Percentiles rank a stretch among this genome's conserved stretches.
These are phyloP conservation scores for Hygrophorus pudorinus DNA, from an alignment of 768 basidiomycete species.

Conservation along the genomic window DNA sequence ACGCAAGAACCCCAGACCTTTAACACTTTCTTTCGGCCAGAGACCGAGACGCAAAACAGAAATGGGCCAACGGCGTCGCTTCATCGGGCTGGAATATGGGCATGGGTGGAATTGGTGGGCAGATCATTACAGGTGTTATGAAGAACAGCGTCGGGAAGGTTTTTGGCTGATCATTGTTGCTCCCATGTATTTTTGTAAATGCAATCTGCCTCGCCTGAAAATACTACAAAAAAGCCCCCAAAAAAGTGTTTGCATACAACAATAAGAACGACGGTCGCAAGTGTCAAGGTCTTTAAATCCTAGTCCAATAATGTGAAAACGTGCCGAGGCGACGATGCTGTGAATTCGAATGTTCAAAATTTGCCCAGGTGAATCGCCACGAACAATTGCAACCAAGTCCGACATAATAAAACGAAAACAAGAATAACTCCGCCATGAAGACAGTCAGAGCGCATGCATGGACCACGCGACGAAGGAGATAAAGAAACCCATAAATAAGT, in stretches of 20 bases:
- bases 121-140: constrained; percentile 72
- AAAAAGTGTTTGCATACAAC: no score
- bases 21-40: constrained; percentile 23
- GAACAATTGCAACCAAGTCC: no score
- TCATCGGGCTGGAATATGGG: constrained; percentile 65
- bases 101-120: constrained; percentile 76
- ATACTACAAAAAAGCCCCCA: no score
- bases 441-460: no score
- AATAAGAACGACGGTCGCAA: no score
- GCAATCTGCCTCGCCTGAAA: not conserved
- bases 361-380: no score
- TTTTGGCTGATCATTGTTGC: constrained; percentile 38
- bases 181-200: constrained; percentile 3
- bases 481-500: not conserved
- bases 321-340: not conserved
- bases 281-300: not conserved
- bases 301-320: not conserved
- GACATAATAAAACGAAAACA: not conserved
- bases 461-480: no score
- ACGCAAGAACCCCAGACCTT: constrained; percentile 3
- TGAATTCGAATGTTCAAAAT: not conserved
- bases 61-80: constrained; percentile 74
- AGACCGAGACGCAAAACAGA: constrained; percentile 87
- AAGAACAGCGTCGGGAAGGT: constrained; percentile 73
- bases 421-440: not conserved